These are phyloP conservation scores for Rhizophagus clarus DNA, from an alignment of 192 early-diverging fungal genomes.

Conservation along the genomic window DNA sequence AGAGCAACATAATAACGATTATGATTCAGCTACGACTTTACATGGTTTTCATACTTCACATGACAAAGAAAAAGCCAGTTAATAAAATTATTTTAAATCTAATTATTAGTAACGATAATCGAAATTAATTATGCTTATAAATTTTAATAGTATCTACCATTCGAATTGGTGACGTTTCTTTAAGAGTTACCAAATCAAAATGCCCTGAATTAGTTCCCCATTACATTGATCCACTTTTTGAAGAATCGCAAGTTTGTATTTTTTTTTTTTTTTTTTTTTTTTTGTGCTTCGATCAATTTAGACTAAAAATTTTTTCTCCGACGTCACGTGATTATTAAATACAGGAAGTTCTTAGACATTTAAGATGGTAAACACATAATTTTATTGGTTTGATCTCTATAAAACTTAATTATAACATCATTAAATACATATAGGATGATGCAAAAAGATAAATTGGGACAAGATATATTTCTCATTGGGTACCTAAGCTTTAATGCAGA, in stretches of 20 bases:
- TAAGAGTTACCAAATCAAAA: constrained; percentile 44
- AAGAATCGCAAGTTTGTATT: constrained; percentile 54
- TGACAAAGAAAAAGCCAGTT: not conserved
- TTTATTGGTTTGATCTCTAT: not conserved
- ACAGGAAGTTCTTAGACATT: constrained; percentile 44
- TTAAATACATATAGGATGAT: constrained; percentile 61
- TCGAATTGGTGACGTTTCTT: constrained; percentile 59
- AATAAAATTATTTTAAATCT: not conserved
- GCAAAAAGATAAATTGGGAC: constrained; percentile 78
- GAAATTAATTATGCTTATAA: not conserved
- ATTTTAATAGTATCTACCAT: constrained; percentile 45
- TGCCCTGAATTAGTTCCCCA: constrained; percentile 59
- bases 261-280: too few relatives aligned
- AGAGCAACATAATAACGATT: not conserved
- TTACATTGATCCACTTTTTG: constrained; percentile 52
- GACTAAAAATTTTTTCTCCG: too few relatives aligned
- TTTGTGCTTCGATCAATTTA: too few relatives aligned
- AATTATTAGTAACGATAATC: not conserved
- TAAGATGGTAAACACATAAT: constrained; percentile 39
- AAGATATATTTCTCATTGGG: constrained; percentile 84
- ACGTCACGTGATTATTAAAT: not conserved
- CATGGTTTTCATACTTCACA: not conserved
- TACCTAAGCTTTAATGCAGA: constrained; percentile 6
- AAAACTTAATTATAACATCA: not conserved
- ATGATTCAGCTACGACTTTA: not conserved